phyloP scores from a whole-genome alignment of 2,329 filamentous ascomycete species.

The Bretziella fagacearum region DNA sequence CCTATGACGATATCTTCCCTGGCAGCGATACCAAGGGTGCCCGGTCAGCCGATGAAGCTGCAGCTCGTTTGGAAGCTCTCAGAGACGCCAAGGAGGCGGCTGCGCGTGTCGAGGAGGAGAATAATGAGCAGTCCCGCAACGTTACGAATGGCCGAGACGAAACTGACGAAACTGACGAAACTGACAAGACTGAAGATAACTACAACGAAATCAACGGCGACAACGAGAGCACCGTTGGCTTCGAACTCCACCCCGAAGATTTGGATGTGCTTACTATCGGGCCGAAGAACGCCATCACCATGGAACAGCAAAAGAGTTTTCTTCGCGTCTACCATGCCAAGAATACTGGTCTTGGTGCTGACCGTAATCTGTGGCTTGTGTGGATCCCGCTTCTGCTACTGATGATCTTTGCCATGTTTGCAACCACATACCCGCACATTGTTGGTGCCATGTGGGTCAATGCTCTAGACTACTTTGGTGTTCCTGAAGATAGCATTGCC shows the following conservation, averaged over 20 bases:
- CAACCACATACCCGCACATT: conserved; percentile 25
- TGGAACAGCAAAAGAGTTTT: conserved; percentile 47
- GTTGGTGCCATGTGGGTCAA: conserved; percentile 17
- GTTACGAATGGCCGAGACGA: no score
- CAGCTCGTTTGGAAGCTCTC: conserved; percentile 21
- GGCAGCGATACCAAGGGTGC: conserved; percentile 26
- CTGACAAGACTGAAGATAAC: conserved; percentile 20
- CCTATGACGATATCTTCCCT: conserved; percentile 67
- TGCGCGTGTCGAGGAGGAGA: conserved; percentile 35
- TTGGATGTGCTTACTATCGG: conserved; percentile 39
- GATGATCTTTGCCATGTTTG: conserved; percentile 26
- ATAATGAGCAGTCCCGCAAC: conserved; percentile 17
- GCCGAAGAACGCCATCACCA: conserved; percentile 45
- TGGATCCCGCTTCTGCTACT: conserved; percentile 35
- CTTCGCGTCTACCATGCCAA: conserved; percentile 43
- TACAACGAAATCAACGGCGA: conserved; percentile 26
- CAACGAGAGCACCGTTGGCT: conserved; percentile 20
- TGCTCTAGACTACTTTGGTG: conserved; percentile 14
- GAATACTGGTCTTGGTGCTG: conserved; percentile 44
- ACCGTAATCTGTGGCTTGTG: conserved; percentile 50
- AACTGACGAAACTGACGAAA: conserved; percentile 22
- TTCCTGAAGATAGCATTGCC: conserved; percentile 13
- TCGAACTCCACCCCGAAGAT: conserved; percentile 18
- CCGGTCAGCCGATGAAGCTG: conserved; percentile 38
- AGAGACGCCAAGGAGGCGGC: conserved; percentile 9